Evolutionary conservation across 768 basidiomycete genomes (phyloP), one percentile per base, ranked within the genome.

Genomic region (Lentinus tigrinus): DNA sequence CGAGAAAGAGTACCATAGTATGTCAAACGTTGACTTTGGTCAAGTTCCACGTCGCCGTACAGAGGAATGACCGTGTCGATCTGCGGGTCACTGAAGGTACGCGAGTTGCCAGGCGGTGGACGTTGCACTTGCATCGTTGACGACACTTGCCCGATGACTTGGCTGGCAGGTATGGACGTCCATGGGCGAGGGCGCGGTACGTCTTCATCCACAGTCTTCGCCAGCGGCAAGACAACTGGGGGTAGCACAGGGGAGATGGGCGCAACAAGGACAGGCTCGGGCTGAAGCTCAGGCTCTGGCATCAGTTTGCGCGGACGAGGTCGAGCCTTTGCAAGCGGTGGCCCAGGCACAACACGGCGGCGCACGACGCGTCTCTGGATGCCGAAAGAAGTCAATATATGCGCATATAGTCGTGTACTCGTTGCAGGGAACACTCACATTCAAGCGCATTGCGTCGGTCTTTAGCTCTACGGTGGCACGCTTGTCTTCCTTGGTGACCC

Each of bases 1-100:
- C 72, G 74, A 57, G 81, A 77, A 38, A 87, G 70, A 26, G 80
- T 69, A 48, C 78, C 73, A 62, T 87, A 87, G 56, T 81, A 72
- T 24, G 75, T 78, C 52, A 72, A 68, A 34, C 84, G 81, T 65
- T 85, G 81, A n/a, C 67, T 63, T 54, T 70, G 58, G 14, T 76
- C 74, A 46, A 84, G 72, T 21, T 74, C 63, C 36, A 73, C 66
- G 42, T 73, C 69, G 36, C 44, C 57, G 47, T 73, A 70, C 40
- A 75, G 72, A 13, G 58, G 57, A 23, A 36, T n/a, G 17, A 63
- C 44, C 4, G 55, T 40, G 13, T 58, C 48, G 19, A 62, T 56
- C 4, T 52, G 47, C 9, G 54, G 31, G 39, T 58, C 53, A 19
- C 54, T 19, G 53, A 58, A 48, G 14, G 24, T 56, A 38, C 54